Evolutionary conservation across 192 early-diverging fungal species (phyloP), one percentile per base, ranked within the genome.

Genomic region (Coemansia sp.): DNA sequence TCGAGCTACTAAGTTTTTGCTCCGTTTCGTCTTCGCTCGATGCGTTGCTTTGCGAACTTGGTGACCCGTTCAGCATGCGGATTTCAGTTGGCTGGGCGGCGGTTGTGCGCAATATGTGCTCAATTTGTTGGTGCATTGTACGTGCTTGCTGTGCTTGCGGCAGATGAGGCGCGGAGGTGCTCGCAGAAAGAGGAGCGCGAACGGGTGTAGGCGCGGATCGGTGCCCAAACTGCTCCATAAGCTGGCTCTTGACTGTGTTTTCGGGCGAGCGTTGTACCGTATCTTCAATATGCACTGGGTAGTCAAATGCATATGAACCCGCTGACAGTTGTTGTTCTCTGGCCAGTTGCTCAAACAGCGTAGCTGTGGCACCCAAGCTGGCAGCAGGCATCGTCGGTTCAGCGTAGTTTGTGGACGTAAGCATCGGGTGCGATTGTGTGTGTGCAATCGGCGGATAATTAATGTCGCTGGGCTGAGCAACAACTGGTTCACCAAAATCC

Each of bases 21-120:
- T 62, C 54, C 10, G 45, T n/a, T n/a, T 70, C 77, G n/a, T 71
- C 65, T 0, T 71, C 68, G 69, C 77, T 74, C 0, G 71, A 71
- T 38, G 66, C 69, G 18, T 58, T 59, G 14, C 61, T 71, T 19
- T 56, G 65, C 2, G 76, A 68, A 62, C 67, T 79, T 14, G 35
- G 60, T 11, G 71, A 66, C 26, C 45, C 43, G 38, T 14, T 57
- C 22, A 62, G 22, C 20, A 24, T 39, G 12, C n/a, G 56, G 22
- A 52, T 14, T 50, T n/a, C 48, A 8, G 4, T 2, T 14, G 52
- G 27, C 53, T 7, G 53, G 6, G 24, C 3, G 4, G 39, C 41
- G 35, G 13, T 41, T 18, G 37, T 10, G 29, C 4, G 6, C 16
- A 56, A 19, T 2, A 56, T 29, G 6, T 56, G 54, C 14, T 56